Evolutionary conservation across 495 filamentous ascomycete species (phyloP), one percentile per base, ranked within the genome.

Genomic region (Trypethelium eluteriae): DNA sequence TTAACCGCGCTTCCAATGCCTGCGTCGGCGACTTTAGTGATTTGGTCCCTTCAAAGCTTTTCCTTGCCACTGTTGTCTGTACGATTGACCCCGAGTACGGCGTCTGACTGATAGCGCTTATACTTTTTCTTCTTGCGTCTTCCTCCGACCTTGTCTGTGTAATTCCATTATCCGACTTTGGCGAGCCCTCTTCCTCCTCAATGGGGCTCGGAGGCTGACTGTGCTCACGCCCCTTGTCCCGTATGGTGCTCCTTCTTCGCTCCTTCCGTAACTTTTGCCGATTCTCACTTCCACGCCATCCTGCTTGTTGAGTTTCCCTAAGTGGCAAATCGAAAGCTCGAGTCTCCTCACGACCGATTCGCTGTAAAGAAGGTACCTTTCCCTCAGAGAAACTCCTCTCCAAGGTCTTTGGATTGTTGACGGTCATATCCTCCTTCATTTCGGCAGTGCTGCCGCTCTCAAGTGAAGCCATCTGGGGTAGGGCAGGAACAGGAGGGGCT

Each of bases 401-500:
- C 4, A 35, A 9, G 18, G 32, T 6, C 32, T 59, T 34, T 34
- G 32, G 34, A 5, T 59, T 59, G 32, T 59, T 59, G 3, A 5
- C 11, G 5, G 5, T 5, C 49, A 14, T 18, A 5, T 59, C 25
- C 18, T 9, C 53, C 32, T 59, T 59, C 18, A 9, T 32, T 36
- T 34, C 32, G 10, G 32, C 25, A 35, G 53, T 9, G 36, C 32
- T 36, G 14, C 25, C 14, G 32, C 36, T 59, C 32, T 35, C 53
- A 10, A 59, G 32, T 7, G 32, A 5, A 35, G 53, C 32, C 5
- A 36, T 59, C 5, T 59, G 53, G 2, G 62, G 50, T 36, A 71
- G 61, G 49, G 74, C 62, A 6, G 74, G 75, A 46, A 77, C 67
- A 12, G 75, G 70, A 4, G 73, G 70, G 12, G 66, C 38, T 32